phyloP scores from a whole-genome alignment of 345 rosid species.

The Euphorbia peplus region DNA sequence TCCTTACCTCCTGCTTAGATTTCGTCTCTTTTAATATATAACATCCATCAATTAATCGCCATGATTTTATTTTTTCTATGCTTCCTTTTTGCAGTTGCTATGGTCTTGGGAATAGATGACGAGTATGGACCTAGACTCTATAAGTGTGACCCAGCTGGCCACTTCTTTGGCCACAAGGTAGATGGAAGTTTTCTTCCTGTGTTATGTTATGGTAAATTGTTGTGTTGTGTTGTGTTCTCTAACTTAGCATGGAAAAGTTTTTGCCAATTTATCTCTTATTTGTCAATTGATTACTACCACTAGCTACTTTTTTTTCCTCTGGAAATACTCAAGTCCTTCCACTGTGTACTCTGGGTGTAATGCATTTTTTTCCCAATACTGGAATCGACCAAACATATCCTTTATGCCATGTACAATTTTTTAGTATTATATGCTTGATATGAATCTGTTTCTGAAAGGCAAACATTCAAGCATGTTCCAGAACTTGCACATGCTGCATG shows the following conservation, averaged over 20 bases:
- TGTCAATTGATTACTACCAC: not conserved
- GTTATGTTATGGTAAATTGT: not conserved
- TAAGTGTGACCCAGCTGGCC: conserved; percentile 99
- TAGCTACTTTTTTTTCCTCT: not conserved
- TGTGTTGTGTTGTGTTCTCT: not conserved
- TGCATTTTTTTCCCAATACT: not conserved
- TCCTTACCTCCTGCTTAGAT: not conserved
- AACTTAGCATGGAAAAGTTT: not conserved
- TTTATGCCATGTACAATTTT: not conserved
- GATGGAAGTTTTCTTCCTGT: not conserved
- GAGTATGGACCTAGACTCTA: conserved; percentile 86
- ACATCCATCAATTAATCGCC: not conserved
- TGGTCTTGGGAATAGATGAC: conserved; percentile 94
- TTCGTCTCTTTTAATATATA: not conserved
- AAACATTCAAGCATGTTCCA: not conserved
- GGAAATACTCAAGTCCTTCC: not conserved
- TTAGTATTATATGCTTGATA: not conserved
- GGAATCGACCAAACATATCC: not conserved
- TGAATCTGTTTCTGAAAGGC: not conserved
- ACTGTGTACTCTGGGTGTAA: not conserved
- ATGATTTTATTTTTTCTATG: not conserved
- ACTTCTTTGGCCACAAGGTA: conserved; percentile 98
- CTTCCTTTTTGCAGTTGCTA: conserved; percentile 41
- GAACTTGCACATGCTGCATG: not conserved
- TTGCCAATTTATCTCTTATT: not conserved